Evolutionary conservation across 2,329 filamentous ascomycete genomes (phyloP), one percentile per base, ranked within the genome.

Genomic region (Diaporthe nobilis): DNA sequence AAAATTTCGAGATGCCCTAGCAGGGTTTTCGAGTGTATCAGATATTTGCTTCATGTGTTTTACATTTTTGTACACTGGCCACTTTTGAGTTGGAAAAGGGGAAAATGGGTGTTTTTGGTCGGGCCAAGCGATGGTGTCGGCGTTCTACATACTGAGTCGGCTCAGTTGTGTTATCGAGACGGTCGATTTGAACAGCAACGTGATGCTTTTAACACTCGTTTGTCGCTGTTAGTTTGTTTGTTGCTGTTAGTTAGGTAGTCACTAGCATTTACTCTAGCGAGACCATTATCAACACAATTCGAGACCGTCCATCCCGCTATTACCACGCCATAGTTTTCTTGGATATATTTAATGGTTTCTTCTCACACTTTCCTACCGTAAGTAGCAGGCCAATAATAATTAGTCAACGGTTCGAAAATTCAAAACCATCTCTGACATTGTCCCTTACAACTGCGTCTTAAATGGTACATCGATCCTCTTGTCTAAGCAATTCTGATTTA

Each of bases 41-140:
- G 31, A 68, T 68, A 67, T 51, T 39, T 34, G 44, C 44, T 49
- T 49, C 47, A 67, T 67, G 47, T 34, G 25, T 68, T 37, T n/a
- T 15, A 42, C 44, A 51, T 12, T 51, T 51, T 37, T 51, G 22
- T 37, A 37, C 31, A 25, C 31, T 25, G 22, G 57, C 34, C 34
- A 25, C 20, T 39, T 39, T 68, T 28, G 60, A 34, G 34, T 28
- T 13, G 12, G 60, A 42, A 47, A 20, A 28, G 25, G 25, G 39
- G 60, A n/a, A 65, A 47, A 47, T 31, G 7, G 61, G 61, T 67
- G 61, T 37, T 34, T 67, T 67, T 20, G 61, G 17, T 65, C 25
- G 28, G 61, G 61, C 61, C 61, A 49, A 67, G 61, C 61, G 61
- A 67, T 49, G 61, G 61, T 67, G 61, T 67, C 12, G 61, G 61